Evolutionary conservation across 2,329 filamentous ascomycete species (phyloP).

Genomic region (Colletotrichum viniferum): DNA sequence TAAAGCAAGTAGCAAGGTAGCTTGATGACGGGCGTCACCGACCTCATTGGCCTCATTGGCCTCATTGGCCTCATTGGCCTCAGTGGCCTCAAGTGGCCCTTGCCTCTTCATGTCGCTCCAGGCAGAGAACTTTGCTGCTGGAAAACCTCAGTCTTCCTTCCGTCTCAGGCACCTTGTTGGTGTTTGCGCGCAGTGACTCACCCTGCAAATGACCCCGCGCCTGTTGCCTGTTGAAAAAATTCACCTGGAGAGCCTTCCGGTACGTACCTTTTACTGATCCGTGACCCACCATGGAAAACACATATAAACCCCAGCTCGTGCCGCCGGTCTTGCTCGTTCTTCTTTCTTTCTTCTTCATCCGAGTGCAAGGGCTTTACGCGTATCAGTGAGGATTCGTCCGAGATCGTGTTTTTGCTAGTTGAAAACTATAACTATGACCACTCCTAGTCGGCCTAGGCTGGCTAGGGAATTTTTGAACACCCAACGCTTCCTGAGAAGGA

Average conservation of each 20-base stretch:
- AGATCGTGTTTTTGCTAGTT: constrained; percentile 90
- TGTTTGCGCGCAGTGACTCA: constrained; percentile 13
- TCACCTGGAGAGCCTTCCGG: background rate
- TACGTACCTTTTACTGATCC: constrained; percentile 16
- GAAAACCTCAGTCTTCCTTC: background rate
- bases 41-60: background rate
- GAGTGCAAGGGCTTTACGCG: constrained; percentile 80
- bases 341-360: constrained; percentile 54
- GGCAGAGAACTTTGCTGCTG: background rate
- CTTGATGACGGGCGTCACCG: background rate
- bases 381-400: constrained; percentile 88
- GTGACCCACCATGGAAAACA: background rate
- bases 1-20: background rate
- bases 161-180: background rate
- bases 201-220: constrained; percentile 8
- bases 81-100: background rate
- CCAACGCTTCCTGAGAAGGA: constrained; percentile 27
- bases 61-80: no score
- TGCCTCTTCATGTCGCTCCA: background rate
- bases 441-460: constrained; percentile 72
- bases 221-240: background rate
- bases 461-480: constrained; percentile 81
- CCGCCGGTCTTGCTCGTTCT: constrained; percentile 2
- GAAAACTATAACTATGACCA: constrained; percentile 81
- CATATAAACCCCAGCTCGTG: background rate